Evolutionary conservation across 371 early-diverging fungal species (phyloP), one percentile per base, ranked within the genome.

Genomic region (Fennellomyces sp.): DNA sequence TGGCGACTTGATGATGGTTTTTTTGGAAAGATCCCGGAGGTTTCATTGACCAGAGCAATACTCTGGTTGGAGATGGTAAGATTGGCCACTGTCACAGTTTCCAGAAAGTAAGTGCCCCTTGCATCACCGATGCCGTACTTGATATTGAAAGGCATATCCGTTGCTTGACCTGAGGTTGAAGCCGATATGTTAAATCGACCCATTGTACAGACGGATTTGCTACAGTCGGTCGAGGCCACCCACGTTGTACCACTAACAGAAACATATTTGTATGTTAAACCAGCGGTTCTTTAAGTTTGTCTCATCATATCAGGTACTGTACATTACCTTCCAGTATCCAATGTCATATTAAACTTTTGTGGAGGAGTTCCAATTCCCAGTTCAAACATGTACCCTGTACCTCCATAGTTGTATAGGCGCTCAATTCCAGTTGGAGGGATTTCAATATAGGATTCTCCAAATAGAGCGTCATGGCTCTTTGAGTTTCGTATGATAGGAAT

Each of bases 251-350:
- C 50, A 41, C 60, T 60, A 33, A 33, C 8, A 33, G 12, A 17
- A 29, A 42, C 35, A 13, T 45, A 17, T n/a, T 6, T 23, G 49
- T n/a, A n/a, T 60, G 45, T 25, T 27, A 12, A 47, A 36, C 19
- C 12, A 5, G 17, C 23, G 0, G 17, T 31, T 58, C 15, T 58
- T 38, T 13, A 36, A 21, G 21, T 12, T 42, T 12, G 17, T 8
- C 28, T 52, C 19, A 19, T 36, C n/a, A n/a, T 59, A 13, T 35
- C 8, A 15, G 36, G 17, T 29, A 26, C n/a, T n/a, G n/a, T n/a
- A n/a, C 21, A 21, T 48, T 68, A 75, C 75, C 75, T 75, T 55
- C 76, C 76, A 39, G 76, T 76, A 50, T 76, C 77, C 26, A 76
- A 10, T 2, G 65, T 58, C 12, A 76, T 45, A 11, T 57, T 58